Evolutionary conservation across 2,329 filamentous ascomycete species (phyloP), one percentile per base, ranked within the genome.

Genomic region (Calonectria pteridis): DNA sequence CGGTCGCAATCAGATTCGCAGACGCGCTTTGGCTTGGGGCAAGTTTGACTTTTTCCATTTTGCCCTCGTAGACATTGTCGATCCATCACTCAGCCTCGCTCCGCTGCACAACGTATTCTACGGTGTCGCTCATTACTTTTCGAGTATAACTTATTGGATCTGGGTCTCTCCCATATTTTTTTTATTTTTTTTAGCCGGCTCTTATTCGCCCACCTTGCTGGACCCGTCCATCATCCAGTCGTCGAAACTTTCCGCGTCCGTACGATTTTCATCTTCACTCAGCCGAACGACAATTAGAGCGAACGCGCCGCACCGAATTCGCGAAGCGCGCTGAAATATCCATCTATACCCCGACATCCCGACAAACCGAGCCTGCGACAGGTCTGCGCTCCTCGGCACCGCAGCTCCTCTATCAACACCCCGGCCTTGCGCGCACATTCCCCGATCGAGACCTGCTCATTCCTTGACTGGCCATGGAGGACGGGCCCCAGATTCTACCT

Each of bases 381-480:
- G 28, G 55, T 31, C n/a, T 58, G 71, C 59, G 58, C 49, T 43
- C 29, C 37, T 65, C 58, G 71, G 55, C 50, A 31, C 33, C n/a
- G 29, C 37, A 68, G 58, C 49, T 55, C 55, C 23, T 33, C 66
- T 64, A 50, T 58, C 50, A 51, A 29, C 26, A 69, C 50, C 58
- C 71, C 50, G 65, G 66, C 31, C 23, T 40, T 43, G 63, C 33
- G n/a, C 67, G 51, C 58, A 65, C 50, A 64, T 37, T 31, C n/a
- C 40, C 66, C 50, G 59, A 75, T 43, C 33, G 43, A 65, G 31
- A 63, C 53, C 37, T 68, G 53, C 40, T 43, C 50, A 50, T 69
- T 64, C 20, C 68, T 64, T 51, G 46, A 35, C 51, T 77, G 63
- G 81, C 82, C 78, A 89, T 89, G 87, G 88, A 89, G 79, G 88